Evolutionary conservation across 2,329 filamentous ascomycete species (phyloP), one percentile per base, ranked within the genome.

Genomic region (Neonectria hederae): DNA sequence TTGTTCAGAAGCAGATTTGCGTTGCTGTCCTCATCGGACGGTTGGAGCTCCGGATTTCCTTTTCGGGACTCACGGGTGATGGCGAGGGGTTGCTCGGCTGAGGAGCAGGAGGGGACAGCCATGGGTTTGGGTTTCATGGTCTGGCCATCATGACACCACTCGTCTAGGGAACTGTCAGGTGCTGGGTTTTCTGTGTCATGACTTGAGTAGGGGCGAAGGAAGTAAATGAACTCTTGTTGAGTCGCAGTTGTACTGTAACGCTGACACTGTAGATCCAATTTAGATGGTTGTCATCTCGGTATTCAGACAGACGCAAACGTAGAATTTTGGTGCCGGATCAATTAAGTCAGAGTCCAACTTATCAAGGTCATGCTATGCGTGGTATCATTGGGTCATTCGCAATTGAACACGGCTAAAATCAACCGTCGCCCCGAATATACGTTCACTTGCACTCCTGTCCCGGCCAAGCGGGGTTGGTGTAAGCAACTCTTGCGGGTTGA

Each of bases 21-120:
- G 35, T 72, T 65, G 70, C 56, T 74, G 69, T 71, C 72, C 72
- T 73, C 69, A 67, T 74, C 72, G 72, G 72, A 74, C 57, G 67
- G 65, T 71, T 69, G 52, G 26, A 60, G 54, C 60, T 66, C 72
- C 72, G 72, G 53, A 55, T 74, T 74, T 67, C 72, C 68, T 58
- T 56, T 73, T 69, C 62, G 65, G 69, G 61, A 56, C 55, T 45
- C 57, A 54, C 38, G n/a, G 28, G 62, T 61, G 43, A 62, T 56
- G 54, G 21, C 59, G 43, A 55, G 21, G 42, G 57, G 38, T 11
- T 35, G 19, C 10, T 59, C 22, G 28, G 57, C 35, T 32, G 46
- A 54, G 46, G 40, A 19, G 19, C 28, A 9, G 24, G 38, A 52
- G 22, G 40, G 30, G 19, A 40, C 42, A 13, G 49, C 19, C 26